Conservation (phyloP, 257 asterid genomes). For the Scutellaria minor region DNA sequence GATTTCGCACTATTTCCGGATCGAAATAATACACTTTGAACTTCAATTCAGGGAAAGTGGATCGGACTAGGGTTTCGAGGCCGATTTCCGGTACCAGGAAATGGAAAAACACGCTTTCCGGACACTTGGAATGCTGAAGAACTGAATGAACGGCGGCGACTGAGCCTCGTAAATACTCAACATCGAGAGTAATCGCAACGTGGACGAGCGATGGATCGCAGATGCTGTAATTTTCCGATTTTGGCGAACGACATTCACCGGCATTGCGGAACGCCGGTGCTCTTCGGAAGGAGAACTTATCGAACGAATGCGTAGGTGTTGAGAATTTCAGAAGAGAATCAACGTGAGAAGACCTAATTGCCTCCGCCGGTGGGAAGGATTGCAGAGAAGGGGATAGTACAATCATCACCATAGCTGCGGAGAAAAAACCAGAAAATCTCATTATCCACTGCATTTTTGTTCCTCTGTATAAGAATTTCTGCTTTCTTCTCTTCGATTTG, state of each 20-base stretch:
- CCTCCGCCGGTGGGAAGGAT: slow-evolving; percentile 61
- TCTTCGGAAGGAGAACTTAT: slow-evolving; percentile 39
- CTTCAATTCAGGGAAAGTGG: slow-evolving; percentile 57
- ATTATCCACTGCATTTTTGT: slow-evolving; percentile 47
- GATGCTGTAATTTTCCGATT: slow-evolving; percentile 23
- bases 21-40: slow-evolving; percentile 58
- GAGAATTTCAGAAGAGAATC: slow-evolving; percentile 34
- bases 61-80: slow-evolving; percentile 48
- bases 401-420: slow-evolving; percentile 51
- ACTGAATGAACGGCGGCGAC: slow-evolving; percentile 71
- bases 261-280: slow-evolving; percentile 49
- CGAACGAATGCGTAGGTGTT: slow-evolving; percentile 23
- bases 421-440: slow-evolving; percentile 48
- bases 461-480: slow-evolving; percentile 34
- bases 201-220: slow-evolving; percentile 59
- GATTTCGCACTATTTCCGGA: slow-evolving; percentile 55
- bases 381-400: slow-evolving; percentile 54
- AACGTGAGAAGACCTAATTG: slow-evolving; percentile 43
- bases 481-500: slow-evolving; percentile 44
- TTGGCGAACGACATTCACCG: slow-evolving; percentile 39
- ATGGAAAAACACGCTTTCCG: slow-evolving; percentile 69
- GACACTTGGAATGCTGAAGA: slow-evolving; percentile 61
- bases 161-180: slow-evolving; percentile 65
- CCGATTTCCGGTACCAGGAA: slow-evolving; percentile 51
- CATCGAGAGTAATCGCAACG: slow-evolving; percentile 72